Conservation (phyloP, 768 basidiomycete species). For the Mycena vitilis region DNA sequence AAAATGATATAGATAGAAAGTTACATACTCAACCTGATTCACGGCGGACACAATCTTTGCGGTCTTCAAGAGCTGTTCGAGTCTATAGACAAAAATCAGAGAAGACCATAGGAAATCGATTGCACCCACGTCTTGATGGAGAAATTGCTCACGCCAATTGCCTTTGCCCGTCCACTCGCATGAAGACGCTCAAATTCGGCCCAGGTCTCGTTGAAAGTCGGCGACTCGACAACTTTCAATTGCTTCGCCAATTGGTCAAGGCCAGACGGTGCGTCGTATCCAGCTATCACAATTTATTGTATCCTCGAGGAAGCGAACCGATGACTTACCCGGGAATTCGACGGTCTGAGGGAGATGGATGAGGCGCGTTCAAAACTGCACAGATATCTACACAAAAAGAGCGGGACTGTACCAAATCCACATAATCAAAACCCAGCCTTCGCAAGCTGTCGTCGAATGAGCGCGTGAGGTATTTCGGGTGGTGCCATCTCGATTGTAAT, state of each 20-base stretch:
- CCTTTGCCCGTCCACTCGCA: conserved; percentile 57
- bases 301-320: too few relatives aligned
- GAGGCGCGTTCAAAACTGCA: conserved; percentile 37
- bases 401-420: conserved; percentile 54
- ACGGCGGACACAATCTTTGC: conserved; percentile 59
- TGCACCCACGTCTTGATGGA: conserved; percentile 62
- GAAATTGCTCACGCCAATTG: conserved; percentile 73
- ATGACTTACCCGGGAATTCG: conserved; percentile 44
- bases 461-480: conserved; percentile 50
- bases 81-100: conserved; percentile 37
- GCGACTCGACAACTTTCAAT: conserved; percentile 43
- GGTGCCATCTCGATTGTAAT: conserved; percentile 46
- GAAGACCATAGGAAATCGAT: neutral
- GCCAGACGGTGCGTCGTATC: conserved; percentile 40
- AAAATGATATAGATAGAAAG: neutral
- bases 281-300: conserved; percentile 11
- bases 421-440: conserved; percentile 56
- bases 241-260: conserved; percentile 46
- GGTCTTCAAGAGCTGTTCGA: conserved; percentile 53
- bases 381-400: neutral
- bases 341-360: conserved; percentile 62
- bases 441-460: conserved; percentile 56
- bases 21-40: conserved; percentile 59
- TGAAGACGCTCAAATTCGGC: conserved; percentile 63
- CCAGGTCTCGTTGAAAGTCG: conserved; percentile 59